Evolutionary conservation across 441 rosid species (phyloP), one percentile per base, ranked within the genome.

Genomic region (Erodium texanum): DNA sequence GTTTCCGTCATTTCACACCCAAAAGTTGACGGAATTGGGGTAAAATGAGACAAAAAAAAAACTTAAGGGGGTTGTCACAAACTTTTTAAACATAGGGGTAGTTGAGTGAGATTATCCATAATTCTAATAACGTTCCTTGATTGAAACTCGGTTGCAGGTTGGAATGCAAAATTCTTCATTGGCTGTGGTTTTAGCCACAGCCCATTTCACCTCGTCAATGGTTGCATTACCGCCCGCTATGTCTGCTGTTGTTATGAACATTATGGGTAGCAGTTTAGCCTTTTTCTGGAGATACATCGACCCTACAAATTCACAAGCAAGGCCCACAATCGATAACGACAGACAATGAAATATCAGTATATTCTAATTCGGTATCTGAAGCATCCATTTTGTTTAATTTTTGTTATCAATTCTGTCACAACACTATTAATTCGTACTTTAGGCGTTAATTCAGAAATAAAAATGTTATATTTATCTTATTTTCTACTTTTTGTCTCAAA

Each of bases 141-240:
- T 24, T 66, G 11, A 14, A 7, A 62, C 6, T 32, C 6, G 36
- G 36, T 32, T 24, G 67, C 82, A 87, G 92, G 83, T 87, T 65
- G 93, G 88, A 20, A 85, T 87, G 87, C 90, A 85, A 73, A 87
- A 82, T 66, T 87, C 90, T 43, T 80, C 93, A 3, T 68, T 87
- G 48, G 89, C 86, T 0, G 92, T 87, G 70, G 86, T 87, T 16
- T 76, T 87, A 71, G 88, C 89, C 3, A 74, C 93, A 36, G 23
- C 86, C 23, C 90, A 84, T 77, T 87, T 87, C 69, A n/a, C 79
- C n/a, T 82, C 86, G n/a, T 76, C 88, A 1, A 67, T 75, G 82
- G 90, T 83, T 61, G 85, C 87, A n/a, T 65, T 85, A 70, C 87
- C 88, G 1, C 74, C 85, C 0, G 88, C 88, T 3, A 70, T 85